Percentiles rank a stretch among this genome's conserved stretches.
These are phyloP conservation scores for Alternaria rosae DNA, from an alignment of 2,329 filamentous ascomycete genomes.

Conservation along the genomic window DNA sequence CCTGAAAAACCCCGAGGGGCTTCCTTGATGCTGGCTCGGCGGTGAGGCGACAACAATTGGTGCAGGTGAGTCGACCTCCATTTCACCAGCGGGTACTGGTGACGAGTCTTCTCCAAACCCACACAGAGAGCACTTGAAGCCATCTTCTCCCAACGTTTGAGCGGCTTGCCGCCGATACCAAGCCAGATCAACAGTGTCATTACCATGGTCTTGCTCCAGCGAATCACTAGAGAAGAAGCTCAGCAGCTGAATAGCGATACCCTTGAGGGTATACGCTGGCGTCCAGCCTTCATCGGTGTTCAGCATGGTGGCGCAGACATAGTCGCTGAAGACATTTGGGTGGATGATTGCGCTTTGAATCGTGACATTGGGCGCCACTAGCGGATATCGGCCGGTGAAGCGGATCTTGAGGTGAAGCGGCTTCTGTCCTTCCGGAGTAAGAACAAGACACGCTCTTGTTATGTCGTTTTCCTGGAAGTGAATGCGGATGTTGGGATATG, in stretches of 20 bases:
- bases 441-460: slow-evolving; percentile 53
- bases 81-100: not conserved
- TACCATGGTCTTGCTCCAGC: slow-evolving; percentile 53
- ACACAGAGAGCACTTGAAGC: not conserved
- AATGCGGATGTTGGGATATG: slow-evolving; percentile 58
- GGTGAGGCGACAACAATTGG: not conserved
- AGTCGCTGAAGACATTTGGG: slow-evolving; percentile 56
- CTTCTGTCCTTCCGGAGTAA: slow-evolving; percentile 51
- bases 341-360: slow-evolving; percentile 55
- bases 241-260: slow-evolving; percentile 60
- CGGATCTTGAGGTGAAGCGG: slow-evolving; percentile 55
- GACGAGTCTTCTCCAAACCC: not conserved
- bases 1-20: slow-evolving; percentile 28
- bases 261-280: slow-evolving; percentile 60
- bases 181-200: slow-evolving; percentile 33
- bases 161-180: slow-evolving; percentile 5
- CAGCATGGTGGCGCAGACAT: slow-evolving; percentile 59
- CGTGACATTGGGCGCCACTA: slow-evolving; percentile 49
- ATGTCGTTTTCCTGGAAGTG: slow-evolving; percentile 50
- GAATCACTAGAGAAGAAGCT: slow-evolving; percentile 60
- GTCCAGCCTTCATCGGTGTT: slow-evolving; percentile 55
- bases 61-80: not conserved
- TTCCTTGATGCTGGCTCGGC: not conserved
- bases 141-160: not conserved
- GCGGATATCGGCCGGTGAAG: slow-evolving; percentile 51